These are phyloP conservation scores for Centrapalus pauciflorus DNA, from an alignment of 129 eudicot genomes.

Conservation along the genomic window DNA sequence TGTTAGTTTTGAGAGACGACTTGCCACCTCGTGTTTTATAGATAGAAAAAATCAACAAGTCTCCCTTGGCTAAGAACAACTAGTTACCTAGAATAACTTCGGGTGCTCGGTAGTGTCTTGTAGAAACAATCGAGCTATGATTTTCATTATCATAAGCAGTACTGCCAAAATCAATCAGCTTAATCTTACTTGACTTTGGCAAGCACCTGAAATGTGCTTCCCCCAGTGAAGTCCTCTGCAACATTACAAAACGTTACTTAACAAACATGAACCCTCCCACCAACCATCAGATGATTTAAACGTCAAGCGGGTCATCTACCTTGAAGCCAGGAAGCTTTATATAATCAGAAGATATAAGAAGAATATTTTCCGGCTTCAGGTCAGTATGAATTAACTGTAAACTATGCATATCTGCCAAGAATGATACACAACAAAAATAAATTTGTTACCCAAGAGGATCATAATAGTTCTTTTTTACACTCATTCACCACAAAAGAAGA, in stretches of 20 bases:
- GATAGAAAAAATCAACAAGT: constrained; percentile 12
- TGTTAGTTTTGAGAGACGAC: not conserved
- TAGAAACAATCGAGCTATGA: constrained; percentile 83
- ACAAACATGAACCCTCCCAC: constrained; percentile 14
- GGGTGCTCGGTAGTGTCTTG: constrained; percentile 98
- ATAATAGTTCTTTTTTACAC: constrained; percentile 12
- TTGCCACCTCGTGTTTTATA: not conserved
- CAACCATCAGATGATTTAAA: constrained; percentile 23
- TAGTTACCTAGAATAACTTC: constrained; percentile 92
- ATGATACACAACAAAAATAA: constrained; percentile 24
- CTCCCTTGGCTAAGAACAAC: constrained; percentile 32
- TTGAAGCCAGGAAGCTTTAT: constrained; percentile 76
- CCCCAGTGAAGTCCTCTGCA: constrained; percentile 65
- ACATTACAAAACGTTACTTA: constrained; percentile 39
- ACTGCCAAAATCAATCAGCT: constrained; percentile 98
- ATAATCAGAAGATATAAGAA: constrained; percentile 74
- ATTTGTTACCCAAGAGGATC: constrained; percentile 26
- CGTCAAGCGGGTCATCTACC: constrained; percentile 51
- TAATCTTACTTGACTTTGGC: constrained; percentile 96
- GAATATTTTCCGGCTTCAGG: constrained; percentile 98
- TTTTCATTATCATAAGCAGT: constrained; percentile 71
- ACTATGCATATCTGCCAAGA: constrained; percentile 88
- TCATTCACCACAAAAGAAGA: constrained; percentile 25
- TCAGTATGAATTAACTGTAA: constrained; percentile 86
- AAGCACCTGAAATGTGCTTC: constrained; percentile 61